phyloP scores from a whole-genome alignment of 2,329 filamentous ascomycete species.

The Colletotrichum theobromicola region DNA sequence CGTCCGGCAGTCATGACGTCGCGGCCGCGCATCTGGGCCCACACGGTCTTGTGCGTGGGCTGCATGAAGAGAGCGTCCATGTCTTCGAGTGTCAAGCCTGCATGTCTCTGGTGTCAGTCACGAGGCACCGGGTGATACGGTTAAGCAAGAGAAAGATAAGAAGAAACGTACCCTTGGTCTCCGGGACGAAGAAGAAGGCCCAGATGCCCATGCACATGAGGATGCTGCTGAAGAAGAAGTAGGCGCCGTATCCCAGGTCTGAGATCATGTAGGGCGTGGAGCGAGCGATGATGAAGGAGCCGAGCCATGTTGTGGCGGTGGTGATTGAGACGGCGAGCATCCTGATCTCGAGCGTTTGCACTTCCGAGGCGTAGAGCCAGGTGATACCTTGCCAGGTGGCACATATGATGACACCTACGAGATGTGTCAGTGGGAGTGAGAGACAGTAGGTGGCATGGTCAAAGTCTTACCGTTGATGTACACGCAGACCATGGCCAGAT shows the following conservation, averaged over 20 bases:
- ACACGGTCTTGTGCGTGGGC: conserved; percentile 36
- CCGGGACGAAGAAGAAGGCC: conserved; percentile 55
- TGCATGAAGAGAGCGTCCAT: conserved; percentile 44
- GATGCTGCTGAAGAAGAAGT: conserved; percentile 56
- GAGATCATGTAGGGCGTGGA: conserved; percentile 47
- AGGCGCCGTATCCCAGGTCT: conserved; percentile 51
- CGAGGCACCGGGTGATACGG: too few species aligned
- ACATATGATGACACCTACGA: conserved; percentile 33
- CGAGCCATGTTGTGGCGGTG: conserved; percentile 41
- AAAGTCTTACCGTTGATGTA: conserved; percentile 44
- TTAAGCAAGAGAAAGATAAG: too few species aligned
- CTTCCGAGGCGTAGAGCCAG: conserved; percentile 51
- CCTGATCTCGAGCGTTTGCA: conserved; percentile 45
- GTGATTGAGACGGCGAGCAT: conserved; percentile 40
- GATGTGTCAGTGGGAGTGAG: neutral
- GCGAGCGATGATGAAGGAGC: conserved; percentile 44
- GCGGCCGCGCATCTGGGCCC: conserved; percentile 26
- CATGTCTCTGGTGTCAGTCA: neutral
- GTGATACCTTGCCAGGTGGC: conserved; percentile 48
- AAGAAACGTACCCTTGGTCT: conserved; percentile 49
- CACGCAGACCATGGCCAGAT: conserved; percentile 49
- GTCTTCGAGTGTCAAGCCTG: conserved; percentile 49
- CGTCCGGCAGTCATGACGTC: neutral
- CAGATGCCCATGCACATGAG: conserved; percentile 51
- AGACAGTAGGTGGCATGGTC: accelerated